phyloP scores from a whole-genome alignment of 495 filamentous ascomycete genomes.

The Daldinia childiae region DNA sequence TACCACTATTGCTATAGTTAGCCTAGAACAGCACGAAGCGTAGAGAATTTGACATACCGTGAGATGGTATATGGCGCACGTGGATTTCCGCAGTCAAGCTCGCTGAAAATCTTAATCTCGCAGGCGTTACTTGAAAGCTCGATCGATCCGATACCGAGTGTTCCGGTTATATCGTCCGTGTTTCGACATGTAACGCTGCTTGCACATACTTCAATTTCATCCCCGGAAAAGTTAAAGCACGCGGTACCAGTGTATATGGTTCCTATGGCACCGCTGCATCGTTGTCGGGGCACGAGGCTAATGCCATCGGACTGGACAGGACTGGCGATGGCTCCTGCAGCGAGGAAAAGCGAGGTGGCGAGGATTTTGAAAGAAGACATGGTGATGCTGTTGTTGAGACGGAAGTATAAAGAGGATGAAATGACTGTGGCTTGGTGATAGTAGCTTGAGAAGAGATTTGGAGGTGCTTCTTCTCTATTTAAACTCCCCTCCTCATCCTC shows the following conservation, averaged over 20 bases:
- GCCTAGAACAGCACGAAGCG: background rate
- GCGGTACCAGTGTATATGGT: background rate
- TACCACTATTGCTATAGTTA: background rate
- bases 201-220: background rate
- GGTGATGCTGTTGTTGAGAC: background rate
- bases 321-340: background rate
- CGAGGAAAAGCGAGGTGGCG: background rate
- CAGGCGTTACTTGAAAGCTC: background rate
- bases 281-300: background rate
- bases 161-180: background rate
- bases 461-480: background rate
- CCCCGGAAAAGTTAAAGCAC: background rate
- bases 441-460: background rate
- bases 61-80: background rate
- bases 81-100: background rate
- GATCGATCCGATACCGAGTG: no score
- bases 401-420: background rate
- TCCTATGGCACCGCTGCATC: background rate
- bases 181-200: no score
- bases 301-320: background rate
- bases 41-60: background rate
- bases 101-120: background rate
- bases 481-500: background rate
- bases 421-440: background rate
- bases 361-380: background rate